Percentiles rank a stretch among this genome's conserved stretches.
Evolutionary conservation across 2,329 filamentous ascomycete genomes (phyloP).

Genomic region (Colletotrichum sp.): DNA sequence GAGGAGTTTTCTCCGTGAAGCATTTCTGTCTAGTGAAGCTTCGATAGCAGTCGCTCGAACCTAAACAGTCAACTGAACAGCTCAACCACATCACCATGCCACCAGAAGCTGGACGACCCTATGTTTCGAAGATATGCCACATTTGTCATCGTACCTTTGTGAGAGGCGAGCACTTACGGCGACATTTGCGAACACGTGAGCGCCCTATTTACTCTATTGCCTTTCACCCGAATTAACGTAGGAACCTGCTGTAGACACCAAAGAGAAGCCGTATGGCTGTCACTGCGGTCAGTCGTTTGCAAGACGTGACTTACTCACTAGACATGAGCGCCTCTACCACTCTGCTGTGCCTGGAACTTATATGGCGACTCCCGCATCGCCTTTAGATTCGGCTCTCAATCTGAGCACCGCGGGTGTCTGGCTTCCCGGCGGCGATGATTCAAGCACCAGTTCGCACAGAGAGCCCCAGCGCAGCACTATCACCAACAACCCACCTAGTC

Average conservation of each 20-base stretch:
- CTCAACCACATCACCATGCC: background rate
- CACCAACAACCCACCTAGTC: background rate
- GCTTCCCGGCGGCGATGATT: background rate
- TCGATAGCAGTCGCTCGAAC: background rate
- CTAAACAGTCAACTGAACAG: background rate
- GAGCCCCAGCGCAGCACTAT: background rate
- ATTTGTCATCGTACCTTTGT: background rate
- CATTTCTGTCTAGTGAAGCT: background rate
- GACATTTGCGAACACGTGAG: background rate
- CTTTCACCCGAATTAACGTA: background rate
- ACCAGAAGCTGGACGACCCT: background rate
- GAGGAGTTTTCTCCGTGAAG: background rate
- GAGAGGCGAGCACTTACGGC: background rate
- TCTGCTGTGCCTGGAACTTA: background rate
- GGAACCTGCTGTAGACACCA: background rate
- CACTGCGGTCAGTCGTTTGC: background rate
- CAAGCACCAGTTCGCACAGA: background rate
- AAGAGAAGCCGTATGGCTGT: background rate
- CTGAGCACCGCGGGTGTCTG: background rate
- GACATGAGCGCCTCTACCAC: slow-evolving; percentile 3
- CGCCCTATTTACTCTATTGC: too few relatives aligned
- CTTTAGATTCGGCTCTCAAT: background rate
- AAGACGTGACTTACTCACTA: background rate
- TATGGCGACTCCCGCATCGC: background rate
- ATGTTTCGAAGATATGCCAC: background rate